These are phyloP conservation scores for Bryoglossum gracile DNA, from an alignment of 495 filamentous ascomycete genomes.

Conservation along the genomic window DNA sequence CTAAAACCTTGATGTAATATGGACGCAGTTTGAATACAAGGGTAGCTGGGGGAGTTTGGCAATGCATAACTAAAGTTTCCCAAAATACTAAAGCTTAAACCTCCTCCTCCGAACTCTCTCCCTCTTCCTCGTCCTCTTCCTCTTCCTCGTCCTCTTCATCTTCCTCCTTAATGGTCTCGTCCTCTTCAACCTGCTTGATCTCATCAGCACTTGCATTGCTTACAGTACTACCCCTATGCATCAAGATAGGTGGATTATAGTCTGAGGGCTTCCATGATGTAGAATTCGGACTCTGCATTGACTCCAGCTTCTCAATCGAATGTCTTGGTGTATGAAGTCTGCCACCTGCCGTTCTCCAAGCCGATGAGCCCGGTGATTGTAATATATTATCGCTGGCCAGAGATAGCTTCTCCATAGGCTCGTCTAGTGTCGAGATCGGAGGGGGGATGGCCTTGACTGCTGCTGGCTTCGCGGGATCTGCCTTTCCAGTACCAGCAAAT, in stretches of 20 bases:
- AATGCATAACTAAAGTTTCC: too few species aligned
- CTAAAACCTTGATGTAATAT: too few species aligned
- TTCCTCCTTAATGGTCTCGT: conserved; percentile 28
- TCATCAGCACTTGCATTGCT: conserved; percentile 25
- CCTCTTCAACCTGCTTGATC: conserved; percentile 28
- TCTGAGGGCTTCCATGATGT: conserved; percentile 39
- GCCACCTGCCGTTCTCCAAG: conserved; percentile 26
- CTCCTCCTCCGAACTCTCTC: not conserved
- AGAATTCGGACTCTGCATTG: conserved; percentile 39
- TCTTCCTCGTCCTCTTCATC: conserved; percentile 27
- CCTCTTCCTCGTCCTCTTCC: conserved; percentile 15
- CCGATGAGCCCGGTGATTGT: conserved; percentile 33
- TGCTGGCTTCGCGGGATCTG: conserved; percentile 10
- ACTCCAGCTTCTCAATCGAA: conserved; percentile 13
- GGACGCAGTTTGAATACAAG: too few species aligned
- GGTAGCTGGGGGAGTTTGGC: too few species aligned
- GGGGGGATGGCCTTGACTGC: conserved; percentile 21
- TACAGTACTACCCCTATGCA: conserved; percentile 16
- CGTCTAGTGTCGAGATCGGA: conserved; percentile 5
- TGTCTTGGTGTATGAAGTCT: not conserved
- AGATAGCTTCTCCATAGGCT: not conserved
- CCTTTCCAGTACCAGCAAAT: conserved; percentile 16
- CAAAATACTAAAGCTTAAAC: too few species aligned
- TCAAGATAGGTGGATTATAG: conserved; percentile 28
- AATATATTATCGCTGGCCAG: conserved; percentile 18